Evolutionary conservation across 2,329 filamentous ascomycete species (phyloP), one percentile per base, ranked within the genome.

Genomic region (Elsinoe fawcettii): DNA sequence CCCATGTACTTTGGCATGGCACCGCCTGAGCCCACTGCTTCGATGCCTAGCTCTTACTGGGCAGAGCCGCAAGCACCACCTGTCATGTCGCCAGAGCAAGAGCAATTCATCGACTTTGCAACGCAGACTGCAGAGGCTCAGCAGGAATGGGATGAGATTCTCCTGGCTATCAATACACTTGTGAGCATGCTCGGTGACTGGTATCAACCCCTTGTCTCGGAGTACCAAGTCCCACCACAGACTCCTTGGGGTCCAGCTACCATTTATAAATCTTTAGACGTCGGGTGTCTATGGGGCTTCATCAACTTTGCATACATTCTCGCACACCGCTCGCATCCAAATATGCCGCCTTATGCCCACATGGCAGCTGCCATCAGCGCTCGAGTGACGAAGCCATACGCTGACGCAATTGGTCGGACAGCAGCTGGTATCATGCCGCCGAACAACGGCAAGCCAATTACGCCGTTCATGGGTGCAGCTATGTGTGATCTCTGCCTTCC

Each of bases 281-380:
- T 97, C 61, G 88, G 88, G 2, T 86, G 88, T 32, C 78, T 96
- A 20, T 96, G 90, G 89, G 84, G 88, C 67, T 86, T 91, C 62
- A 91, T 88, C 69, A 87, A 95, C 70, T 88, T 92, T 77, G 85
- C 86, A 0, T 79, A 90, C 47, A 92, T 97, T 58, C 80, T 91
- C 56, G 79, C 93, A n/a, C 77, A 92, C 59, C 81, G 93, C 32
- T 79, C 85, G 1, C 91, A 96, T 63, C 93, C 93, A 0, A 82
- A 81, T 22, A 96, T 96, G 90, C 92, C 91, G 0, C 90, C 92
- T 0, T 85, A 91, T 7, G 87, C 90, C 34, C 90, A 95, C 82
- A 82, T 90, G 65, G 90, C 93, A 2, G 90, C 90, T 0, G 87
- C 86, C 6, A 79, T 95, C 61, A 84, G 87, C 8, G 89, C 90